Evolutionary conservation across 2,329 filamentous ascomycete species (phyloP).

Genomic region (Colletotrichum sp.): DNA sequence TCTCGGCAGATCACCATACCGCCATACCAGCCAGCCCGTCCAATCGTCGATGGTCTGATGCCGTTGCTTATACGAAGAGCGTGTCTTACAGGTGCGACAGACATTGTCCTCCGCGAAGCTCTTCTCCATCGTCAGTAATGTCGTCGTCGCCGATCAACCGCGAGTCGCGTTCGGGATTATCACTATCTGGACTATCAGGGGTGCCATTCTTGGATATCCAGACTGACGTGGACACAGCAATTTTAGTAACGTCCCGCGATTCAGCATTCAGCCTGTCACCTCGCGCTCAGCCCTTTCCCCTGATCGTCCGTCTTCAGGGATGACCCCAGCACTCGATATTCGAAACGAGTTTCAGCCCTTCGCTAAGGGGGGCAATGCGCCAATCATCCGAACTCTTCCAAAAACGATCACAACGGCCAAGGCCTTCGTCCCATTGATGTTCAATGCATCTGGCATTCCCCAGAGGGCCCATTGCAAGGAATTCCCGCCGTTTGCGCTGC

Average conservation of each 20-base stretch:
- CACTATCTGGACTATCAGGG: not conserved
- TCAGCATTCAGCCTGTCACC: not conserved
- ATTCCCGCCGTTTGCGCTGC: not conserved
- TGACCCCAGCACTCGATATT: not conserved
- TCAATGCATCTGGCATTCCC: not conserved
- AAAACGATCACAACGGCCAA: not conserved
- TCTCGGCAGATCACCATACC: not conserved
- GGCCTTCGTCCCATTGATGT: not conserved
- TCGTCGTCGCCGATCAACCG: not conserved
- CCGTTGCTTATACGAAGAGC: not conserved
- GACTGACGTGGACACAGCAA: conserved; percentile 5
- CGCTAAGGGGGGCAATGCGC: not conserved
- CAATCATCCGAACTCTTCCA: conserved; percentile 10
- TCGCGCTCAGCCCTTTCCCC: not conserved
- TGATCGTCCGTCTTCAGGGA: not conserved
- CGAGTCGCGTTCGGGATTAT: conserved; percentile 16
- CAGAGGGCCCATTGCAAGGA: not conserved
- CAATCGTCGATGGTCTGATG: not conserved
- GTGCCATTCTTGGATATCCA: not conserved
- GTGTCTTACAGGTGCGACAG: conserved; percentile 7
- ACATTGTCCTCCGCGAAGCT: not conserved
- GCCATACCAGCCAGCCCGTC: not conserved
- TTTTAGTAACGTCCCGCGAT: not conserved
- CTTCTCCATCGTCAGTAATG: not conserved
- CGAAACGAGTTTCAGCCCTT: conserved; percentile 16